phyloP scores from a whole-genome alignment of 768 basidiomycete genomes.

The Pisolithus orientalis region DNA sequence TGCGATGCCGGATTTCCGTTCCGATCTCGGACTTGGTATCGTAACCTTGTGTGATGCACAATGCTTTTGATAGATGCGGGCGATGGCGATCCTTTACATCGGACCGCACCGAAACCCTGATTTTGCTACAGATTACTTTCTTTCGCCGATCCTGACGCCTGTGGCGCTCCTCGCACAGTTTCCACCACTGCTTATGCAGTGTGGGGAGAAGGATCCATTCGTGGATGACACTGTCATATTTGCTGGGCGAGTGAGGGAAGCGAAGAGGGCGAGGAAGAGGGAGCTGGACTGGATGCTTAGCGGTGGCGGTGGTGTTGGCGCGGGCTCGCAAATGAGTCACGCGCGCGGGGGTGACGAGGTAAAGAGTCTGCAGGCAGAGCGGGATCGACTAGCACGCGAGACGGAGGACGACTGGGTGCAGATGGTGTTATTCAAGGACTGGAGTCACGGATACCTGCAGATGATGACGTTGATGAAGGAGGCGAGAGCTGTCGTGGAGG shows the following conservation, averaged over 20 bases:
- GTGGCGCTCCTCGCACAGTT: constrained; percentile 80
- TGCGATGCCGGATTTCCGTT: neutral
- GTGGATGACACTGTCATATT: constrained; percentile 98
- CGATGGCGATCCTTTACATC: constrained; percentile 97
- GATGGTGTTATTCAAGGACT: constrained; percentile 88
- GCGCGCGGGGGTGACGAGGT: constrained; percentile 27
- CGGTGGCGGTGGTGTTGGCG: constrained; percentile 53
- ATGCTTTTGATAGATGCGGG: constrained; percentile 79
- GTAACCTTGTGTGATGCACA: neutral
- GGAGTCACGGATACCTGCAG: constrained; percentile 96
- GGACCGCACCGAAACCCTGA: constrained; percentile 93
- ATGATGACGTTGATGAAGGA: constrained; percentile 87
- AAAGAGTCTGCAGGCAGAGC: constrained; percentile 47
- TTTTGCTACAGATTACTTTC: constrained; percentile 90
- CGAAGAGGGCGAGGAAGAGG: constrained; percentile 76
- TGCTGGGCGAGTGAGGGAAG: constrained; percentile 89
- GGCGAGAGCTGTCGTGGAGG: constrained; percentile 69
- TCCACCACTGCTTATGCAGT: constrained; percentile 89
- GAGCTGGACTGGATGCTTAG: constrained; percentile 50
- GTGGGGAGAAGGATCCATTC: constrained; percentile 93
- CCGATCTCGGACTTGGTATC: too few relatives aligned
- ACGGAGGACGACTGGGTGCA: constrained; percentile 93
- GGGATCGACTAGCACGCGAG: constrained; percentile 56
- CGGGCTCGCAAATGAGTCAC: constrained; percentile 56
- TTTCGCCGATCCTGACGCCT: constrained; percentile 92